Base-by-base conservation (phyloP, 805 yeast species). In the Candida glaebosa region DNA sequence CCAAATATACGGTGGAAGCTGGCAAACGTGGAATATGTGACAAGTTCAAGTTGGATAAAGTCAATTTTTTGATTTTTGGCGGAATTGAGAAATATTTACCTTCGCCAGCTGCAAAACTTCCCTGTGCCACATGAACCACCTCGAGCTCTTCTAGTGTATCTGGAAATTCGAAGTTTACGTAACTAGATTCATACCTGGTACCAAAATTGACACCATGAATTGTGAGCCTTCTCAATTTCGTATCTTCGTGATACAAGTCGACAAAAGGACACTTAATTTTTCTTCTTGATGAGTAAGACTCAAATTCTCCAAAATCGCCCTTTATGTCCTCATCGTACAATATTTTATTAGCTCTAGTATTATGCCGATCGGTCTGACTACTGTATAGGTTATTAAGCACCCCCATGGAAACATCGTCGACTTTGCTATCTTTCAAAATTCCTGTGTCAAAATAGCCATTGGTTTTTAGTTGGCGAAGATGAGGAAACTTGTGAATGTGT, bases 361-460 rank as follows among this genome's bases (percentile, higher is more conserved):
- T n/a, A n/a, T n/a, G n/a, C n/a, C n/a, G n/a, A n/a, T n/a, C 12
- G 28, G 28, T 24, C 28, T 24, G 28, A 24, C 28, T 24, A 8
- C 12, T 8, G 12, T 28, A 28, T 5, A 22, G 6, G 14, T 14
- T 10, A 28, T 28, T 28, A 7, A 28, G 5, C 9, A 28, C 31
- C 16, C 31, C 31, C 31, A 28, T 28, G 31, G 16, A 28, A 28
- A 28, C 31, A 10, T 28, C 31, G 14, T 28, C 16, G n/a, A 28
- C 31, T 28, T 9, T 10, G 16, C 16, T 28, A 5, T 10, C 31
- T 28, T 28, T 16, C 9, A 28, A 16, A 5, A 28, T 10, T 12
- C 31, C 14, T 28, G 31, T 28, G 5, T 28, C 31, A 28, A 28
- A 28, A 28, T 6, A 28, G 5, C 31, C 31, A 28, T 28, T 28